Percentiles rank a stretch among this genome's conserved stretches.
Conservation (phyloP, 148 eudicot species). For the Fallopia convolvulus region DNA sequence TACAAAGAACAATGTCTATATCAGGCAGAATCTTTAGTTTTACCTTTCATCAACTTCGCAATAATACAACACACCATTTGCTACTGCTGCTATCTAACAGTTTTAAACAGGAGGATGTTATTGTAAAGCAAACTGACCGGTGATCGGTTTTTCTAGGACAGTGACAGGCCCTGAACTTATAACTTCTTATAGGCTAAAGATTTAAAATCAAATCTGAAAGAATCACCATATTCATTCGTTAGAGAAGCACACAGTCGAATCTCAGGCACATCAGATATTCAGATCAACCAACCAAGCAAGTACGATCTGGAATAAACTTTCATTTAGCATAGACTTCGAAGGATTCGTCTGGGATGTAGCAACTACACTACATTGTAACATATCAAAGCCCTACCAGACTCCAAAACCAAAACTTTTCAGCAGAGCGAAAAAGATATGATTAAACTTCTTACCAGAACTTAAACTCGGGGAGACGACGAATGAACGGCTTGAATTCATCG, state of each 20-base stretch:
- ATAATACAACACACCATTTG: background rate
- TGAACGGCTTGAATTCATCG: constrained; percentile 87
- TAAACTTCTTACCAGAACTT: constrained; percentile 56
- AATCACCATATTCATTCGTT: background rate
- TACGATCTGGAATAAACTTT: background rate
- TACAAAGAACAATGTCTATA: background rate
- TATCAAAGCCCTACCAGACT: background rate
- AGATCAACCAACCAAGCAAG: background rate
- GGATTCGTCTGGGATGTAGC: background rate
- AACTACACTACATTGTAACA: background rate
- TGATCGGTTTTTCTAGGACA: background rate
- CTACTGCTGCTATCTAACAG: no score
- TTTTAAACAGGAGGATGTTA: no score
- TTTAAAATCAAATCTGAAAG: background rate
- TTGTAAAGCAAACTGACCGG: background rate
- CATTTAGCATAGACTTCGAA: background rate
- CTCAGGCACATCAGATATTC: background rate
- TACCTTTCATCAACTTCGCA: background rate
- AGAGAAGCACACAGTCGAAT: background rate
- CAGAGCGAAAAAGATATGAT: background rate
- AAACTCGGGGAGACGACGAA: constrained; percentile 87
- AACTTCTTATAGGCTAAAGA: background rate
- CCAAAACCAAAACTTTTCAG: background rate
- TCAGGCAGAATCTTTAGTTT: background rate
- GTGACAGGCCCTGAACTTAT: background rate